Evolutionary conservation across 2,329 filamentous ascomycete species (phyloP).

Genomic region (Huntiella omanensis): DNA sequence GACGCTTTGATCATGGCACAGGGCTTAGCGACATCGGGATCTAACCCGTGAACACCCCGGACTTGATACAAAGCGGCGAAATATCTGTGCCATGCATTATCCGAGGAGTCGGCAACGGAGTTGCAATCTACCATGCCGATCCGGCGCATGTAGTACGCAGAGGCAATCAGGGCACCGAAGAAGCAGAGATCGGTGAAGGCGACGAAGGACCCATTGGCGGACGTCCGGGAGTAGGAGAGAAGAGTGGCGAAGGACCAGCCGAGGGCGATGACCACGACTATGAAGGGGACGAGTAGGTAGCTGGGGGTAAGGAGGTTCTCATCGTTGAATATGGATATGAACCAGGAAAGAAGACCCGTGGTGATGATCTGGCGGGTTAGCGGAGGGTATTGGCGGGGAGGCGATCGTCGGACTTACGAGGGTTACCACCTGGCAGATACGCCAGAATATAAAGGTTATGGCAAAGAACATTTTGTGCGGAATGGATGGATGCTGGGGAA

Average conservation of each 20-base stretch:
- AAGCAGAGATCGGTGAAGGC: constrained; percentile 40
- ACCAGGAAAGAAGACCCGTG: constrained; percentile 49
- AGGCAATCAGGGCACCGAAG: constrained; percentile 44
- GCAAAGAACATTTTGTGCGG: constrained; percentile 38
- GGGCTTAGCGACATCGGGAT: constrained; percentile 46
- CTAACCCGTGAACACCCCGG: constrained; percentile 27
- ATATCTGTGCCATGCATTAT: constrained; percentile 30
- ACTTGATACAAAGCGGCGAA: constrained; percentile 44
- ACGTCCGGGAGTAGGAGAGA: constrained; percentile 46
- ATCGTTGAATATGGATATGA: constrained; percentile 39
- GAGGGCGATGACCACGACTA: constrained; percentile 42
- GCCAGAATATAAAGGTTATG: constrained; percentile 43
- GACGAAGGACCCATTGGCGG: constrained; percentile 41
- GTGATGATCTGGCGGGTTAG: constrained; percentile 34
- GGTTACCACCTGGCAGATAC: constrained; percentile 42
- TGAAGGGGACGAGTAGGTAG: constrained; percentile 48
- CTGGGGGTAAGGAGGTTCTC: constrained; percentile 39
- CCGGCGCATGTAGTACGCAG: constrained; percentile 38
- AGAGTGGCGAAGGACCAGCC: constrained; percentile 47
- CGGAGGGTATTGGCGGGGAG: constrained; percentile 6
- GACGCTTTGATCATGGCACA: constrained; percentile 85
- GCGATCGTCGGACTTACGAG: constrained; percentile 26
- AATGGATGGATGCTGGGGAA: background rate
- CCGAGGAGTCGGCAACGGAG: constrained; percentile 26
- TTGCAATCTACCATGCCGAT: constrained; percentile 50